Base-by-base conservation (phyloP, 768 basidiomycete species). In the Leccinum variicolor region DNA sequence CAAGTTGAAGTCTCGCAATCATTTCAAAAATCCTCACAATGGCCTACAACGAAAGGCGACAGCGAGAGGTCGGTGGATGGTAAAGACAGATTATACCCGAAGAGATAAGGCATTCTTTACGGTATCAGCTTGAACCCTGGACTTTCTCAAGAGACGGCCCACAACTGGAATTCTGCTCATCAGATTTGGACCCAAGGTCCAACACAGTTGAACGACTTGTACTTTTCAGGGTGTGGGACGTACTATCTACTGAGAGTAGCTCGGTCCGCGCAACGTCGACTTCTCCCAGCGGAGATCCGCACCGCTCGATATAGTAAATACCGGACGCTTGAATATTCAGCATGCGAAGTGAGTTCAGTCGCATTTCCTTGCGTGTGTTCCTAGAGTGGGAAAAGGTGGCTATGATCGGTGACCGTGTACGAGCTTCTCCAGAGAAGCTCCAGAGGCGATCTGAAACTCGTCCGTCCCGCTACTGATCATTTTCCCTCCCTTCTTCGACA, bases 401-500 rank as follows among this genome's bases (percentile, higher is more conserved):
- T 60, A 67, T 59, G 50, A 7, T 49, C 54, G 34, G 56, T 63
- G 55, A 36, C 70, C 55, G 13, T 69, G 60, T 21, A 84, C 80
- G 57, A 90, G 68, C 66, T 79, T 84, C 68, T 86, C 86, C 63
- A 91, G 67, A n/a, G 77, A 80, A 63, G 79, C 72, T 3, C 83
- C 82, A 25, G 84, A 80, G 50, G 86, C 81, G 57, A 92, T 81
- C 73, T 94, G 92, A 76, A 93, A 94, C 69, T 94, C 92, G 28
- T 81, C 81, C 17, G 78, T 76, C 41, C 85, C 86, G 53, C 79
- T 83, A 62, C 84, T 83, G 60, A 83, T 76, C 82, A 92, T 84
- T 53, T 82, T 77, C 21, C 94, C 95, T 28, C 84, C 84, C 71
- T 86, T 86, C 79, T 89, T 95, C 55, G 84, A 83, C 56, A 90